Base-by-base conservation (phyloP, 441 rosid species). In the Arabidopsis lyrata region DNA sequence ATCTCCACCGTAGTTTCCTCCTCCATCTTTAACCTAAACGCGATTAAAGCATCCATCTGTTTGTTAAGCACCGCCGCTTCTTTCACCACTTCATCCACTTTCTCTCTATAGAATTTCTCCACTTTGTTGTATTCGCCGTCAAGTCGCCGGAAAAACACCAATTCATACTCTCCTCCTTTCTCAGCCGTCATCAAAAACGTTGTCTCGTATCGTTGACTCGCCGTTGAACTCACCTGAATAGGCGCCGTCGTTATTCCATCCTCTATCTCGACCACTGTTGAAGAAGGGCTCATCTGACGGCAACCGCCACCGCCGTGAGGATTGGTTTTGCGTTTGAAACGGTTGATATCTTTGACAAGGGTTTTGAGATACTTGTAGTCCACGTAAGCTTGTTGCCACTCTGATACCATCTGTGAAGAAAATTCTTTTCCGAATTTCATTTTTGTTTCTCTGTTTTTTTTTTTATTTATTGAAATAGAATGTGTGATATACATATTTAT, bases 401-500 rank as follows among this genome's bases (percentile, higher is more conserved):
- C 96, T 39, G 86, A 92, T 66, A 90, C 90, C 86, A 90, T 81
- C 62, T 92, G 91, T 3, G 88, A 81, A 29, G 32, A 62, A 31
- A 87, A 88, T 55, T 90, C 93, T 75, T 92, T 88, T 11, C 85
- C 88, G 24, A 88, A 92, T 85, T 86, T 90, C 97, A 92, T 87
- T 8, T 61, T 60, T 34, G 7, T 81, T 49, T 14, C 5, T 31
- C 16, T 38, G 5, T 29, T 29, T 55, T 29, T 54, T 2, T 0
- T 56, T 49, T 48, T 18, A 18, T 0, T 0, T 4, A 0, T 29
- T 29, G 0, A 10, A 4, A 7, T 35, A 15, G 41, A 6, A n/a
- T n/a, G 12, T 48, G 16, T 36, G 50, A 59, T 29, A 60, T 48
- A 15, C n/a, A 38, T 59, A 15, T 15, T 34, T 70, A 70, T 70